A percentile compares a stretch with the other conserved stretches of the same genome.
Conservation (phyloP, 2,329 filamentous ascomycete species). For the Sphaerulina musiva region DNA sequence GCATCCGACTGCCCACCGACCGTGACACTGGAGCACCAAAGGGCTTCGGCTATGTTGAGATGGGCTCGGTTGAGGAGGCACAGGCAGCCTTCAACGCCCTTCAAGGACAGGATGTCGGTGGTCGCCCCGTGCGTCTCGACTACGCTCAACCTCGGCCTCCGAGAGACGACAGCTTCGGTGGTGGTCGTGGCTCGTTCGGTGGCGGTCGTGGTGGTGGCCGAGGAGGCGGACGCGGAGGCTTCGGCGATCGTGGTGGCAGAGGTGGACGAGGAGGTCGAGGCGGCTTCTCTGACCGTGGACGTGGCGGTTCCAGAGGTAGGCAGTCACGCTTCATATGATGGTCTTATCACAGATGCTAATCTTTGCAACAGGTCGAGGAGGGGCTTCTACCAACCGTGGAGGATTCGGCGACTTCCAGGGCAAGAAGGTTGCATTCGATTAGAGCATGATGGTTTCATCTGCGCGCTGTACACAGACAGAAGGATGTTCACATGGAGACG, state of each 20-base stretch:
- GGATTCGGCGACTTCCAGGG: slow-evolving; percentile 66
- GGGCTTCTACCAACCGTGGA: slow-evolving; percentile 46
- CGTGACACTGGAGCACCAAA: slow-evolving; percentile 76
- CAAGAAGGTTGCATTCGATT: slow-evolving; percentile 67
- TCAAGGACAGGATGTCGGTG: slow-evolving; percentile 64
- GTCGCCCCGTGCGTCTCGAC: slow-evolving; percentile 75
- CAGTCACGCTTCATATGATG: neutral
- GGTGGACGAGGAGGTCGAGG: slow-evolving; percentile 48
- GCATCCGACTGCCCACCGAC: slow-evolving; percentile 83
- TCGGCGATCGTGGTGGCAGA: slow-evolving; percentile 47
- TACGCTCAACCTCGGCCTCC: slow-evolving; percentile 63
- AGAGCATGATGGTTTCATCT: neutral
- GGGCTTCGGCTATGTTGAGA: slow-evolving; percentile 89
- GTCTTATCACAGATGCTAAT: neutral
- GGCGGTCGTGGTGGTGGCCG: slow-evolving; percentile 35
- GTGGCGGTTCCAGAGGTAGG: slow-evolving; percentile 37
- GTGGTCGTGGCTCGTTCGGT: slow-evolving; percentile 36
- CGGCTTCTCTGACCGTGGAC: slow-evolving; percentile 45
- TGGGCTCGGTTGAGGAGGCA: slow-evolving; percentile 74
- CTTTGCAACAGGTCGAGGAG: slow-evolving; percentile 36
- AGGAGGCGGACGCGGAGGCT: slow-evolving; percentile 36
- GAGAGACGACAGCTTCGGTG: slow-evolving; percentile 28
- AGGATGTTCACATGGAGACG: neutral
- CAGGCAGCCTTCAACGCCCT: slow-evolving; percentile 64
- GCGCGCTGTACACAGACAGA: neutral